Percentiles rank a stretch among this genome's conserved stretches.
Evolutionary conservation across 2,329 filamentous ascomycete species (phyloP).

Genomic region (Colletotrichum costaricense): DNA sequence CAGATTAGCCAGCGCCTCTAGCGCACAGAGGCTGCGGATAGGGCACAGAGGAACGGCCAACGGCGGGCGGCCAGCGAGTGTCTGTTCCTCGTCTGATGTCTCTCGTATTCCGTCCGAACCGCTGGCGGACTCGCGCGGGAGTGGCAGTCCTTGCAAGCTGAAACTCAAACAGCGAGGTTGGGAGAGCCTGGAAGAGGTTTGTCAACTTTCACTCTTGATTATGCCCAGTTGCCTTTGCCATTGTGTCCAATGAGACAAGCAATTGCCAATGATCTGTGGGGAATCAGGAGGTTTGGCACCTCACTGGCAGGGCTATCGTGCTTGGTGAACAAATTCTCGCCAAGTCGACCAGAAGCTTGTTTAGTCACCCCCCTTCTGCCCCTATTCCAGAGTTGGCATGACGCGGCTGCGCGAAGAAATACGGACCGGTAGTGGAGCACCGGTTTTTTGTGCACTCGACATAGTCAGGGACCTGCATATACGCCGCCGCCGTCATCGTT

Average conservation of each 20-base stretch:
- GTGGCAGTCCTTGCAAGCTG: conserved; percentile 25
- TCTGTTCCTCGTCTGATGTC: conserved; percentile 27
- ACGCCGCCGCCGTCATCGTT: neutral
- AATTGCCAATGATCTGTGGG: neutral
- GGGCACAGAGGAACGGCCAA: conserved; percentile 17
- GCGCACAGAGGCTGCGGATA: conserved; percentile 10
- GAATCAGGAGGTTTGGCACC: neutral
- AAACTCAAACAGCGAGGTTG: conserved; percentile 23
- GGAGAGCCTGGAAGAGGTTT: neutral
- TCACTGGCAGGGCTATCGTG: conserved; percentile 2
- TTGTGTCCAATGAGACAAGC: neutral
- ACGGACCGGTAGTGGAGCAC: conserved; percentile 12
- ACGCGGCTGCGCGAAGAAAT: conserved; percentile 22
- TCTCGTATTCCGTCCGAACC: conserved; percentile 32
- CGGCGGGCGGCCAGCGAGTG: neutral
- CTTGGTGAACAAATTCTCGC: conserved; percentile 6
- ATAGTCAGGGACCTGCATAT: conserved; percentile 7
- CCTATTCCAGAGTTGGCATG: conserved; percentile 22
- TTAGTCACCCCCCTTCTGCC: conserved; percentile 17
- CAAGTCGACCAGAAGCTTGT: conserved; percentile 23
- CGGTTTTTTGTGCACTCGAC: conserved; percentile 2
- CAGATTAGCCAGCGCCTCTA: neutral
- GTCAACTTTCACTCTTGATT: neutral
- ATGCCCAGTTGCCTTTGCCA: neutral
- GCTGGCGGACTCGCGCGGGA: conserved; percentile 2